Base-by-base conservation (phyloP, 73 alveolate genomes). In the Durusdinium trenchii region DNA sequence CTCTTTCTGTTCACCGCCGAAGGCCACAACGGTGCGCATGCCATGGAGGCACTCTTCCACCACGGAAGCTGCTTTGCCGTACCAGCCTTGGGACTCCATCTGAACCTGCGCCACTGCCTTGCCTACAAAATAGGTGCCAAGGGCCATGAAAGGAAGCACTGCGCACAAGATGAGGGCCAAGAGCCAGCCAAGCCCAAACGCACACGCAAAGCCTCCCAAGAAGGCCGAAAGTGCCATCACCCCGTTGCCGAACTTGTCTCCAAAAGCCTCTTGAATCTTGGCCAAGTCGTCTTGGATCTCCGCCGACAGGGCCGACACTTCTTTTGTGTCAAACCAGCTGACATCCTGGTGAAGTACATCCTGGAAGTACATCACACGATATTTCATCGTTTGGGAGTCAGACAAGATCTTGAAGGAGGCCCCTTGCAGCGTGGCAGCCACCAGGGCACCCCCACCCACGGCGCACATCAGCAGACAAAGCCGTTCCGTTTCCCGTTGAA, bases 11-110 rank as follows among this genome's bases (percentile, higher is more conserved):
- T 94, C 99, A 12, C 99, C 92, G 0, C 99, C 99, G 83, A 94
- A 94, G 61, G 99, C 94, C 40, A 94, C 99, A 82, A 94, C 99
- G 28, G 99, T 94, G 83, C 99, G 99, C 93, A 94, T 75, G 87
- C 91, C 89, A 20, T 50, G 60, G 36, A 86, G 83, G 48, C 95
- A 86, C 46, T 73, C 99, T 67, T 94, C 99, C 81, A 94, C 99
- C 62, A 94, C 99, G 50, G 71, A 47, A 64, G 99, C 92, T 0
- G 99, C 99, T 42, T 94, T 94, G 71, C 64, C 38, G 67, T 94
- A 94, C 99, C 99, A 94, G 84, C 91, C 91, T 81, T 92, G 98
- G 23, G 91, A 71, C 90, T 92, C 98, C 28, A 48, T 54, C 62
- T 50, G 89, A 30, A 92, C 50, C 60, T 92, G 91, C 83, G 69